These are phyloP conservation scores for Diaporthe amygdali DNA, from an alignment of 2,329 filamentous ascomycete species.

Conservation along the genomic window DNA sequence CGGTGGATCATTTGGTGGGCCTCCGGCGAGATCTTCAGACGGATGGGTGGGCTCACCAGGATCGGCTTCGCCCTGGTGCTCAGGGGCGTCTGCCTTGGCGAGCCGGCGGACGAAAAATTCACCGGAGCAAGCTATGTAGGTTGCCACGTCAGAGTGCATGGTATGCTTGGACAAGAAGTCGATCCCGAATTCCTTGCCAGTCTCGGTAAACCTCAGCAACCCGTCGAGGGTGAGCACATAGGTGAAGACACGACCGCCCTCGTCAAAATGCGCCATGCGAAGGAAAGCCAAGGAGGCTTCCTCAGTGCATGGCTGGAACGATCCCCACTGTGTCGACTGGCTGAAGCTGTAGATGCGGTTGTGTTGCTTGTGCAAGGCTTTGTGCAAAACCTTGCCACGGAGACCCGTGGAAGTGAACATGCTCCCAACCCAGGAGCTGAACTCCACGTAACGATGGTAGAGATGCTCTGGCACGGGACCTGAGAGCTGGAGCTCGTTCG, in stretches of 20 bases:
- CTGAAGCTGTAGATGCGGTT: conserved; percentile 89
- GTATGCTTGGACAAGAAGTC: conserved; percentile 94
- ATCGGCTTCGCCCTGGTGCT: conserved; percentile 41
- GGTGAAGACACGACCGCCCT: conserved; percentile 86
- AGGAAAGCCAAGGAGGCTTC: conserved; percentile 82
- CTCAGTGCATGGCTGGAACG: conserved; percentile 68
- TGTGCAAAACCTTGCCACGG: conserved; percentile 80
- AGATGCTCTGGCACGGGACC: conserved; percentile 81
- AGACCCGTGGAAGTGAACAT: conserved; percentile 85
- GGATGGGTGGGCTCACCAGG: conserved; percentile 58
- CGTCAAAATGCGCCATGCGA: conserved; percentile 83
- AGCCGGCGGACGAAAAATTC: conserved; percentile 89
- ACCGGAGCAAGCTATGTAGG: conserved; percentile 89
- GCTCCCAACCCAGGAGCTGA: conserved; percentile 84
- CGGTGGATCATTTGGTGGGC: conserved; percentile 48
- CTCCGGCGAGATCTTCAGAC: conserved; percentile 50
- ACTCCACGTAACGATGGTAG: conserved; percentile 93
- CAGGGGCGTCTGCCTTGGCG: conserved; percentile 49
- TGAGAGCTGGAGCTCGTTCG: conserved; percentile 85
- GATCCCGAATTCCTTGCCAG: conserved; percentile 92
- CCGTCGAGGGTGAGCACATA: conserved; percentile 91
- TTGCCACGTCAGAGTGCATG: conserved; percentile 92
- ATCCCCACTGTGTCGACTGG: conserved; percentile 73
- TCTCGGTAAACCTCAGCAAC: conserved; percentile 90
- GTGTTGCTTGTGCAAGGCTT: conserved; percentile 89